A percentile compares a stretch with the other conserved stretches of the same genome.
Conservation (phyloP, 1,139 yeast genomes). For the Blastobotrys illinoisensis region DNA sequence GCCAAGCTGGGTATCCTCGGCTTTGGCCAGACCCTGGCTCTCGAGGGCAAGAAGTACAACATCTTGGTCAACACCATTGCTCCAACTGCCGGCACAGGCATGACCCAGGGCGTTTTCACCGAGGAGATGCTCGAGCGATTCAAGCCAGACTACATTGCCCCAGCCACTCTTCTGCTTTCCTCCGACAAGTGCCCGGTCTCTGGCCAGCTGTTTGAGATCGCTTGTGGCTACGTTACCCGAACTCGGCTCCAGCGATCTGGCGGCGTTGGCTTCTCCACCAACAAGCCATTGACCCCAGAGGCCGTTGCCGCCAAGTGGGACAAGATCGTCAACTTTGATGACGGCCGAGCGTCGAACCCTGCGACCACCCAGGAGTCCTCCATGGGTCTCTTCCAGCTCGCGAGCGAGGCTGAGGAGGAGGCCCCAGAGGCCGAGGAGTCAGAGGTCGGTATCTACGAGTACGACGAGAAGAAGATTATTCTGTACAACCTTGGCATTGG, state of each 20-base stretch:
- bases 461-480: conserved; percentile 66
- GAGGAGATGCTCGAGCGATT: conserved; percentile 75
- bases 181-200: conserved; percentile 65
- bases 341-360: conserved; percentile 52
- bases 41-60: conserved; percentile 78
- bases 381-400: conserved; percentile 36
- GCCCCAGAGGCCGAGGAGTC: conserved; percentile 43
- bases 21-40: conserved; percentile 75
- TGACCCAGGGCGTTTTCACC: conserved; percentile 84
- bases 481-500: conserved; percentile 89
- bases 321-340: conserved; percentile 59
- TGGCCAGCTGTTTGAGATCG: conserved; percentile 66
- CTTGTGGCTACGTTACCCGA: conserved; percentile 93
- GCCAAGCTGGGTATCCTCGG: conserved; percentile 85
- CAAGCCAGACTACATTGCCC: conserved; percentile 89
- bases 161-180: conserved; percentile 71
- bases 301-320: conserved; percentile 62
- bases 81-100: conserved; percentile 96
- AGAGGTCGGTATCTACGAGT: conserved; percentile 43
- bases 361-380: conserved; percentile 69
- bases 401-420: conserved; percentile 34
- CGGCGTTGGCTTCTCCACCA: conserved; percentile 63
- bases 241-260: conserved; percentile 94
- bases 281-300: conserved; percentile 56
- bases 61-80: conserved; percentile 82